phyloP scores from a whole-genome alignment of 1,139 yeast genomes.

The Scheffersomyces illinoinensis region DNA sequence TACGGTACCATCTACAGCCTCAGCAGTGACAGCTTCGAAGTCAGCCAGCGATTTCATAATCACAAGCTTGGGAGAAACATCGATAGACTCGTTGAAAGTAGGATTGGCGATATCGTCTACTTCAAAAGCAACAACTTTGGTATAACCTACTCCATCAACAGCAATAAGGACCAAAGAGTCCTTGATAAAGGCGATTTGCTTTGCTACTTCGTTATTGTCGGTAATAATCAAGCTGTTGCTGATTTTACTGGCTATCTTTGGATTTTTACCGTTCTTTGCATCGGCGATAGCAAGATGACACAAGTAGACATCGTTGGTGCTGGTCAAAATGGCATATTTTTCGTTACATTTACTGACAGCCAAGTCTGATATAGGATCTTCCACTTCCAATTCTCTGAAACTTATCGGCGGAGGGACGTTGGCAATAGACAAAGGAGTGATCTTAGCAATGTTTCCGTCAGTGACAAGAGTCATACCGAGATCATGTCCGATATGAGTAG shows the following conservation, averaged over 20 bases:
- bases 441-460: constrained; percentile 71
- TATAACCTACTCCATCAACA: constrained; percentile 50
- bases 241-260: constrained; percentile 41
- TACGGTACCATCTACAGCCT: constrained; percentile 66
- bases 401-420: constrained; percentile 96
- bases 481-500: constrained; percentile 67
- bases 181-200: constrained; percentile 64
- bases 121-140: constrained; percentile 54
- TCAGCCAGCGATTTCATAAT: constrained; percentile 58
- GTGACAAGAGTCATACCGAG: constrained; percentile 77
- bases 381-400: constrained; percentile 61
- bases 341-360: constrained; percentile 67
- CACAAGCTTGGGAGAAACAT: constrained; percentile 52
- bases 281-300: constrained; percentile 25
- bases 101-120: constrained; percentile 41
- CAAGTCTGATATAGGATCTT: constrained; percentile 56
- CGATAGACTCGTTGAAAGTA: constrained; percentile 37
- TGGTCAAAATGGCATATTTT: constrained; percentile 57
- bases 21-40: constrained; percentile 53
- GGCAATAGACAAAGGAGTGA: constrained; percentile 84
- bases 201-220: constrained; percentile 46
- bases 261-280: constrained; percentile 46
- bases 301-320: constrained; percentile 27
- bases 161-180: constrained; percentile 55
- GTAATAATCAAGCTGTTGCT: constrained; percentile 25